Evolutionary conservation across 1,284 basidiomycete genomes (phyloP).

Genomic region (Tremellales sp.): DNA sequence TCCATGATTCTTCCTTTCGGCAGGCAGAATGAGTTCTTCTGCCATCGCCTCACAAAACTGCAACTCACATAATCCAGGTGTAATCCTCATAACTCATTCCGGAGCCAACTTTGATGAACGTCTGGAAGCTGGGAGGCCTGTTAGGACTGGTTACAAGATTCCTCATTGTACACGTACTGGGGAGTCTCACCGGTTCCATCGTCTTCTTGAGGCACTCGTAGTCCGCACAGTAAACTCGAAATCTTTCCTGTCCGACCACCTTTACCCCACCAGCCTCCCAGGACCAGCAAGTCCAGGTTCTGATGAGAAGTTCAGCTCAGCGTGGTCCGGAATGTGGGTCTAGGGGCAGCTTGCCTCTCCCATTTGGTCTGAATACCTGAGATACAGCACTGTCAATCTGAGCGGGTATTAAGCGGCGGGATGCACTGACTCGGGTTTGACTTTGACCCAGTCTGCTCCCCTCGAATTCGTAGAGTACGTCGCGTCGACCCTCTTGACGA

Average conservation of each 20-base stretch:
- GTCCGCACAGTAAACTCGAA: slow-evolving; percentile 49
- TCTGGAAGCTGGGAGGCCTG: slow-evolving; percentile 31
- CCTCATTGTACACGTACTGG: slow-evolving; percentile 53
- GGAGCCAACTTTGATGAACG: slow-evolving; percentile 78
- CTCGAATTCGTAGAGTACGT: slow-evolving; percentile 79
- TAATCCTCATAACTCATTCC: slow-evolving; percentile 81
- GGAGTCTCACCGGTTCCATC: slow-evolving; percentile 58
- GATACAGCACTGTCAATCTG: neutral
- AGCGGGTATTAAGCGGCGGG: neutral
- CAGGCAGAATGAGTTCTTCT: no score
- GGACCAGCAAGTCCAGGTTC: slow-evolving; percentile 81
- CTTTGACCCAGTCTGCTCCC: slow-evolving; percentile 87
- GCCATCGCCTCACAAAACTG: neutral
- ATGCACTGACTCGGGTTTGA: slow-evolving; percentile 76
- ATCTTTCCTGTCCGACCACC: slow-evolving; percentile 50
- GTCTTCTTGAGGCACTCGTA: slow-evolving; percentile 46
- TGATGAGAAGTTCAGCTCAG: no score
- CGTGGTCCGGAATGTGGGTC: slow-evolving; percentile 57
- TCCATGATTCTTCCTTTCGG: slow-evolving; percentile 39
- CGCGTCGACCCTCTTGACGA: slow-evolving; percentile 77
- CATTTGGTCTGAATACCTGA: slow-evolving; percentile 35
- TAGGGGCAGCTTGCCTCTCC: slow-evolving; percentile 28
- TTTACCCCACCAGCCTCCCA: slow-evolving; percentile 56
- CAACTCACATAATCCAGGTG: slow-evolving; percentile 57
- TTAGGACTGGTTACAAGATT: neutral